Percentiles rank a stretch among this genome's conserved stretches.
phyloP scores from a whole-genome alignment of 1,284 basidiomycete genomes.

The Somion occarium region DNA sequence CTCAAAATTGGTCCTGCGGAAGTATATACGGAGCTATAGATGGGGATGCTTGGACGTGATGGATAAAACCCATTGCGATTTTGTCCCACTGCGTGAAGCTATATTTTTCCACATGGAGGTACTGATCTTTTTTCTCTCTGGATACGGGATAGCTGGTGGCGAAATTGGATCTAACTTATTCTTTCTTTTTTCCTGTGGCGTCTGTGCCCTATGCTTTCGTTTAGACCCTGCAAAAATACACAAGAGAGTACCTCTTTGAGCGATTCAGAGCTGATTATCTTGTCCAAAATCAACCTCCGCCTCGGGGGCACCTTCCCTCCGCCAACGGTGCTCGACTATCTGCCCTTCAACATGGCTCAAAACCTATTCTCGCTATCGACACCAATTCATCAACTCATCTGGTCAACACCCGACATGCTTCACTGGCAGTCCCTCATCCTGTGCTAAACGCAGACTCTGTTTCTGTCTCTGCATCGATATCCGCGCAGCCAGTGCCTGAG shows the following conservation, averaged over 20 bases:
- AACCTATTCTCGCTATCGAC: constrained; percentile 69
- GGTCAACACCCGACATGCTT: constrained; percentile 26
- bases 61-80: constrained; percentile 74
- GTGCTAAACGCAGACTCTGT: constrained; percentile 12
- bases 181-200: constrained; percentile 16
- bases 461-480: not conserved
- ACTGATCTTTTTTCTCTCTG: constrained; percentile 25
- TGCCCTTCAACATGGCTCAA: constrained; percentile 43
- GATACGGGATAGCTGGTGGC: constrained; percentile 4
- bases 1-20: constrained; percentile 50
- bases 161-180: not conserved
- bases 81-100: constrained; percentile 63
- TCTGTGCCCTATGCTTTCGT: constrained; percentile 1
- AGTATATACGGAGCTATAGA: constrained; percentile 65
- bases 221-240: constrained; percentile 78
- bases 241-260: constrained; percentile 75
- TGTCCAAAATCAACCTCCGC: constrained; percentile 41
- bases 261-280: constrained; percentile 65
- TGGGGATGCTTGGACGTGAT: constrained; percentile 79
- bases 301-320: constrained; percentile 26
- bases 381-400: constrained; percentile 47
- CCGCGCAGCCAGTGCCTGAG: constrained; percentile 13
- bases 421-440: constrained; percentile 11
- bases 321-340: constrained; percentile 25
- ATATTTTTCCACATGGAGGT: constrained; percentile 83